Percentiles rank a stretch among this genome's conserved stretches.
phyloP scores from a whole-genome alignment of 2,329 filamentous ascomycete genomes.

The Geoglossum cookeanum region DNA sequence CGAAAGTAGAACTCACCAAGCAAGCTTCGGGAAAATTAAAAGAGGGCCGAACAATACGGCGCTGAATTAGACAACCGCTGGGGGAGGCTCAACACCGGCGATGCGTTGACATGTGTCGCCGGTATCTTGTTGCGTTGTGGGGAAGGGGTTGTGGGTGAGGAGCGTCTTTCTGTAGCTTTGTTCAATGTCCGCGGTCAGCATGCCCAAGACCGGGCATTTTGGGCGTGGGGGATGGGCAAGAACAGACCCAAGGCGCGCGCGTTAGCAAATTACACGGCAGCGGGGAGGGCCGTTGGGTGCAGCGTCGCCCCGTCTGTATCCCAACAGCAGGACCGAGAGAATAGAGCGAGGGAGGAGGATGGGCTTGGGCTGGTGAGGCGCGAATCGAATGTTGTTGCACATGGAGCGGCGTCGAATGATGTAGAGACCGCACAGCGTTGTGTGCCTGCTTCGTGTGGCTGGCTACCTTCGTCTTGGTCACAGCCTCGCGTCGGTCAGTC shows the following conservation, averaged over 20 bases:
- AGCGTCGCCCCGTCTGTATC: not conserved
- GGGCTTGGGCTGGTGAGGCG: not conserved
- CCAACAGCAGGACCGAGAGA: not conserved
- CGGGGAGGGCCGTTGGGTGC: not conserved
- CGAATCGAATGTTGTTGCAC: not conserved
- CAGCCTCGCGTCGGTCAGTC: not conserved
- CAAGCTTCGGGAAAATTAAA: not conserved
- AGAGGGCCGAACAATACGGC: not conserved
- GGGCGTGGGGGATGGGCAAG: not conserved
- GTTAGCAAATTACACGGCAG: not conserved
- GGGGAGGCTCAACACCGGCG: not conserved
- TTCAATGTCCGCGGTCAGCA: not conserved
- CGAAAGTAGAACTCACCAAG: not conserved
- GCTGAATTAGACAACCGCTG: not conserved
- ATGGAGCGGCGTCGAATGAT: conserved; percentile 2
- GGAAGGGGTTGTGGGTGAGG: not conserved
- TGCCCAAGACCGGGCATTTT: not conserved
- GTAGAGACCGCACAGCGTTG: not conserved
- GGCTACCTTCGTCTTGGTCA: not conserved
- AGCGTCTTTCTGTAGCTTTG: not conserved
- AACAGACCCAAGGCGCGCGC: not conserved
- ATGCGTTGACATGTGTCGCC: not conserved
- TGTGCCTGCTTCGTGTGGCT: conserved; percentile 1
- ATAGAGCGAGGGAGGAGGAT: not conserved
- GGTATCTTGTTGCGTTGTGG: not conserved